These are phyloP conservation scores for Rosa chinensis DNA, from an alignment of 306 rosid species.

Conservation along the genomic window DNA sequence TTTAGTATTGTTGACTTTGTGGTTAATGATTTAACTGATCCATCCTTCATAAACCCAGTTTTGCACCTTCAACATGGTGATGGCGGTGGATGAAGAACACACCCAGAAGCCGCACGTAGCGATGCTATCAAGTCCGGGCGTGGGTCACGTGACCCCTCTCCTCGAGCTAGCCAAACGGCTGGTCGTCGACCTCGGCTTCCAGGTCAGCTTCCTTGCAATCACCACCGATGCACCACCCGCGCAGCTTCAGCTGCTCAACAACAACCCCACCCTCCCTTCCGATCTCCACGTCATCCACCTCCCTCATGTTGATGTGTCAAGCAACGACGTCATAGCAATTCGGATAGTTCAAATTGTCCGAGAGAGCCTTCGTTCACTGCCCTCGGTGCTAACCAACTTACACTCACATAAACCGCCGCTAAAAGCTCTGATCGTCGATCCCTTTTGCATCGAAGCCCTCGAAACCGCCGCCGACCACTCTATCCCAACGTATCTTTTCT, in stretches of 20 bases:
- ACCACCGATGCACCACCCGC: conserved; percentile 35
- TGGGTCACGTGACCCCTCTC: conserved; percentile 50
- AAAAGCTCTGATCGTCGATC: conserved; percentile 24
- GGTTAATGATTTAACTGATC: no score
- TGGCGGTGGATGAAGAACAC: background rate
- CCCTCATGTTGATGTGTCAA: background rate
- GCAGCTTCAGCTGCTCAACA: conserved; percentile 21
- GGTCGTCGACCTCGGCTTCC: conserved; percentile 26
- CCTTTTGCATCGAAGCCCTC: conserved; percentile 21
- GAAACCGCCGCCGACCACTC: conserved; percentile 20
- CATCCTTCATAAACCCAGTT: background rate
- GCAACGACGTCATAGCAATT: background rate
- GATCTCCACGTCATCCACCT: conserved; percentile 8
- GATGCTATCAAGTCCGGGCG: conserved; percentile 42
- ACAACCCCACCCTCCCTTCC: background rate
- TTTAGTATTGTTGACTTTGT: background rate
- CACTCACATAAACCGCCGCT: background rate
- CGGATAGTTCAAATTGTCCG: conserved; percentile 2
- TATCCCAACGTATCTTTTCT: conserved; percentile 18
- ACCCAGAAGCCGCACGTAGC: conserved; percentile 24
- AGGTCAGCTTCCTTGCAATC: conserved; percentile 45
- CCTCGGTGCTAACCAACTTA: conserved; percentile 3
- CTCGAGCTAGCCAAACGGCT: conserved; percentile 36
- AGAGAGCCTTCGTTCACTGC: background rate
- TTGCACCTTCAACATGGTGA: background rate